phyloP scores from a whole-genome alignment of 1,284 basidiomycete species.

The Phellinidium pouzarii region DNA sequence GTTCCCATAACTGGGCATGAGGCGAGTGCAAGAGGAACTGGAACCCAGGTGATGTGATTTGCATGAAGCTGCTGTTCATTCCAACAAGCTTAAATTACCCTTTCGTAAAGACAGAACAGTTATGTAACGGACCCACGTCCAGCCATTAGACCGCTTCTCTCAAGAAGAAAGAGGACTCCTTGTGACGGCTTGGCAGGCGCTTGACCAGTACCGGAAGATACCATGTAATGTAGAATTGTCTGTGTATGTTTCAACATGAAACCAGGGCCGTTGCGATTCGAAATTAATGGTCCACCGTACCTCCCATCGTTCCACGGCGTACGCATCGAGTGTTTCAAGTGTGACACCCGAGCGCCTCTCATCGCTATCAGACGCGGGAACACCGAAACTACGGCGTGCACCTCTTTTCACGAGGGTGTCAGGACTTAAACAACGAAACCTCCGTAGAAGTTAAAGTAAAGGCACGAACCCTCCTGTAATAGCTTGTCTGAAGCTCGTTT shows the following conservation, averaged over 20 bases:
- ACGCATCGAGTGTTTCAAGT: conserved; percentile 70
- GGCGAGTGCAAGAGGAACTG: conserved; percentile 95
- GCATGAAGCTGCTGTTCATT: conserved; percentile 47
- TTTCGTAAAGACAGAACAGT: conserved; percentile 6
- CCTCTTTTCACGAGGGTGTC: conserved; percentile 47
- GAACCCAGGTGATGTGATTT: conserved; percentile 94
- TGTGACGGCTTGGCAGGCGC: conserved; percentile 65
- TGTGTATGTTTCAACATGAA: conserved; percentile 27
- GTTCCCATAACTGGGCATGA: conserved; percentile 97
- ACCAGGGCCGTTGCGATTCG: conserved; percentile 7
- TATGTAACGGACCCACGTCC: conserved; percentile 38
- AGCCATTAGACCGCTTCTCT: conserved; percentile 85
- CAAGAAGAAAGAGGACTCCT: conserved; percentile 78
- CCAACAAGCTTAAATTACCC: conserved; percentile 13
- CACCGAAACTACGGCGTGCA: conserved; percentile 86
- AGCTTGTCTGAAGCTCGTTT: conserved; percentile 77
- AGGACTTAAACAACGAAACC: not conserved
- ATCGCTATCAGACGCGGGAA: conserved; percentile 58
- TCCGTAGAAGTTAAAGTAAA: not conserved
- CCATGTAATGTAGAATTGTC: conserved; percentile 98
- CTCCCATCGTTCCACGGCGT: conserved; percentile 94
- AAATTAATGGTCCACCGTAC: conserved; percentile 35
- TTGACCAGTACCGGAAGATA: conserved; percentile 80
- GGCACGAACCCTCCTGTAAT: conserved; percentile 80
- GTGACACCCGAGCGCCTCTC: conserved; percentile 48